Conservation (phyloP, 108 stramenopile species). For the Craspedostauros australis region DNA sequence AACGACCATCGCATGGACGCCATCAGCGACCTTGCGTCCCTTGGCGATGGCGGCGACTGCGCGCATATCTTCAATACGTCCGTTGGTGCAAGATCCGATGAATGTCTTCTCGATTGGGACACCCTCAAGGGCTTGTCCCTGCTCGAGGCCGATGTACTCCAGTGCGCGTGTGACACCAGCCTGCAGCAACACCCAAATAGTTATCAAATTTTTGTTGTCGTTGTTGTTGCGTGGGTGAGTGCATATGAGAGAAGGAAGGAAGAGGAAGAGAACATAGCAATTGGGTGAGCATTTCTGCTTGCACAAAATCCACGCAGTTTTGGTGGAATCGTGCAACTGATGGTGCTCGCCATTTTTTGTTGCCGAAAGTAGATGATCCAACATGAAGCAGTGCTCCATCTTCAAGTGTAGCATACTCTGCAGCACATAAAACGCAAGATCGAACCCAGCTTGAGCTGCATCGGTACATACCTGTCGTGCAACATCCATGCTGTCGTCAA, state of each 20-base stretch:
- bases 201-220: not conserved
- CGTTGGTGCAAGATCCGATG: constrained; percentile 94
- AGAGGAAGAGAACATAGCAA: not conserved
- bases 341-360: too few relatives aligned
- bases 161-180: constrained; percentile 80
- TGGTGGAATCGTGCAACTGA: too few relatives aligned
- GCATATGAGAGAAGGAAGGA: not conserved
- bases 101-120: constrained; percentile 85
- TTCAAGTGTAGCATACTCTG: too few relatives aligned
- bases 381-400: too few relatives aligned
- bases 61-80: constrained; percentile 92
- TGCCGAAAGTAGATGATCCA: too few relatives aligned
- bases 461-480: constrained; percentile 40
- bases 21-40: constrained; percentile 78
- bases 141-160: constrained; percentile 89
- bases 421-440: too few relatives aligned
- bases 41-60: constrained; percentile 86
- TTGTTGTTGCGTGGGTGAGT: too few relatives aligned
- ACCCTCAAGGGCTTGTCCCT: constrained; percentile 74
- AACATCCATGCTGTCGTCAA: constrained; percentile 48
- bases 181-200: constrained; percentile 2
- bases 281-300: not conserved
- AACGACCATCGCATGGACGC: constrained; percentile 91
- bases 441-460: too few relatives aligned
- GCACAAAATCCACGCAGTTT: too few relatives aligned